phyloP scores from a whole-genome alignment of 495 filamentous ascomycete species.

The Stereocaulon alpinum region DNA sequence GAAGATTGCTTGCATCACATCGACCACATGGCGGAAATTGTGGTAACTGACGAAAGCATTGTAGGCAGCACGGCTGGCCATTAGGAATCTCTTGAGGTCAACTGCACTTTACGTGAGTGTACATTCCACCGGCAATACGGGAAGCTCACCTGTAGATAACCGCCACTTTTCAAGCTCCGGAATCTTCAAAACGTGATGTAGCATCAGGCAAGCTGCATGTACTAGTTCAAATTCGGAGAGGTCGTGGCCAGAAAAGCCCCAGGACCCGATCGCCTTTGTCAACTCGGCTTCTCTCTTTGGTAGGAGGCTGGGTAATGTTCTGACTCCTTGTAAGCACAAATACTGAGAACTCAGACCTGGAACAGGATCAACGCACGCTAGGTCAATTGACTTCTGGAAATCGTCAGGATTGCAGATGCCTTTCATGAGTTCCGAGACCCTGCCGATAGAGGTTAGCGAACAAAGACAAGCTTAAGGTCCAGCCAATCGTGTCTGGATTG shows the following conservation, averaged over 20 bases:
- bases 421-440: constrained; percentile 82
- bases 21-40: constrained; percentile 94
- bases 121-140: not conserved
- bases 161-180: constrained; percentile 72
- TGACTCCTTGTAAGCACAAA: constrained; percentile 1
- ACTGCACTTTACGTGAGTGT: constrained; percentile 26
- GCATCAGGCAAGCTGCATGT: constrained; percentile 67
- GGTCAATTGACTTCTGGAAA: constrained; percentile 42
- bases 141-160: constrained; percentile 55
- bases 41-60: constrained; percentile 96
- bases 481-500: not conserved
- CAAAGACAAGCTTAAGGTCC: not conserved
- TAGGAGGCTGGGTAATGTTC: constrained; percentile 15
- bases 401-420: constrained; percentile 74
- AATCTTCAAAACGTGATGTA: constrained; percentile 77
- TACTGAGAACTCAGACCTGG: not conserved
- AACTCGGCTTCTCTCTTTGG: constrained; percentile 53
- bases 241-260: constrained; percentile 82
- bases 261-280: constrained; percentile 59
- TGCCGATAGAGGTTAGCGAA: constrained; percentile 17
- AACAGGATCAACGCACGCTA: constrained; percentile 14
- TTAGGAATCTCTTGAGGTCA: constrained; percentile 66
- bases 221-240: constrained; percentile 84
- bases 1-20: constrained; percentile 91
- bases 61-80: constrained; percentile 79